Evolutionary conservation across 257 asterid species (phyloP), one percentile per base, ranked within the genome.

Genomic region (Orobanche coerulescens): DNA sequence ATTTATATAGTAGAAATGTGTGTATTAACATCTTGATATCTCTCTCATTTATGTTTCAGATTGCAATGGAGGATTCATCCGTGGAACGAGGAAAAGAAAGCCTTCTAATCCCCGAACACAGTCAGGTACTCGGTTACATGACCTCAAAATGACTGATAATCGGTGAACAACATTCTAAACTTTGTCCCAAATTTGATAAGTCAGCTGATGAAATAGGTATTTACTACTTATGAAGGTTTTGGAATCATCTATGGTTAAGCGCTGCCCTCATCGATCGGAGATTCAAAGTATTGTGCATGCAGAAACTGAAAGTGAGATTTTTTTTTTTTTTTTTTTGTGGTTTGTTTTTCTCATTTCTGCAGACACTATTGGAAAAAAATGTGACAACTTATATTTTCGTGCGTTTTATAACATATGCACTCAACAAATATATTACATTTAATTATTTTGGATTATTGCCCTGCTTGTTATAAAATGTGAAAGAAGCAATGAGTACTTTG

Each of bases 261-360:
- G 78, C 39, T 88, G 98, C 72, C 95, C 95, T 18, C 98, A 92
- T 70, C 87, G 89, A 14, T 76, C 82, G 4, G 96, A 92, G 72
- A 84, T 92, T 65, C 98, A 92, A 76, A 84, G 96, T 60, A 72
- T 88, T 18, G 85, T 66, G 69, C 84, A 82, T 67, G 85, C 87
- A 48, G 85, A 81, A 73, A 73, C 76, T 48, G 83, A 79, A 72
- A 69, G 96, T 84, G 76, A 81, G 87, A 37, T 52, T 15, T 42
- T 37, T 6, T 44, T 61, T 61, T 11, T 37, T 0, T 37, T 12
- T 37, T 37, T n/a, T n/a, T n/a, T n/a, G n/a, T n/a, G n/a, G n/a
- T n/a, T n/a, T n/a, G n/a, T n/a, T n/a, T n/a, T n/a, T n/a, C n/a
- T n/a, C n/a, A n/a, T n/a, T n/a, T n/a, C n/a, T n/a, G n/a, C n/a